Evolutionary conservation across 148 eudicot genomes (phyloP), one percentile per base, ranked within the genome.

Genomic region (Simmondsia chinensis): DNA sequence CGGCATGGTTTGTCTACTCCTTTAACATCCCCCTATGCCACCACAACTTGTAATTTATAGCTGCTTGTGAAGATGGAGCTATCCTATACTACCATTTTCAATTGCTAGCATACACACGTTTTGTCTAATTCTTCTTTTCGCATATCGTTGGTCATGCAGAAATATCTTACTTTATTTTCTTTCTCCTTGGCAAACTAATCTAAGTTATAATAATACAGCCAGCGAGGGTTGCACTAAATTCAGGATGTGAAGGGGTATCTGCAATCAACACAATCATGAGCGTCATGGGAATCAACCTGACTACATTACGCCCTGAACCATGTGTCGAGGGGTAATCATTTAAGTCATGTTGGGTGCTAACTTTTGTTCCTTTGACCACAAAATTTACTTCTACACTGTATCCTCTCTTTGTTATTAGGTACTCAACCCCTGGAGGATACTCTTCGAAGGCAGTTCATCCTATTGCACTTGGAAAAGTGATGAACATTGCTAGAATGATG

Each of bases 401-500:
- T 18, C 9, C 40, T 18, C 18, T 48, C 13, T 38, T 53, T n/a
- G 10, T 18, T 39, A 8, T 32, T 65, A 91, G 99, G 43, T 91
- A 91, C 67, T 91, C 99, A 50, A 86, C 99, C 21, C 94, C 99
- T 35, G 99, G 99, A 53, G 99, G 99, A 27, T 91, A 91, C 39
- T 91, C 99, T 23, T 61, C 72, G 16, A 91, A 91, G 68, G 99
- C 96, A 27, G 99, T 91, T 38, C 95, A 73, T 64, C 99, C 99
- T 61, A 86, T 91, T 72, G 99, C 99, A n/a, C 94, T 91, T 58
- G 99, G 79, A 9, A 86, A 82, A 69, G 99, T 91, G 45, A 91
- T 86, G 99, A 86, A 39, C 68, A 91, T 91, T 70, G 94, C 99
- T 25, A 72, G 68, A 61, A 91, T 91, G 99, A 91, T 86, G 89